Evolutionary conservation across 2,329 filamentous ascomycete genomes (phyloP), one percentile per base, ranked within the genome.

Genomic region (Niveomyces coronatus): DNA sequence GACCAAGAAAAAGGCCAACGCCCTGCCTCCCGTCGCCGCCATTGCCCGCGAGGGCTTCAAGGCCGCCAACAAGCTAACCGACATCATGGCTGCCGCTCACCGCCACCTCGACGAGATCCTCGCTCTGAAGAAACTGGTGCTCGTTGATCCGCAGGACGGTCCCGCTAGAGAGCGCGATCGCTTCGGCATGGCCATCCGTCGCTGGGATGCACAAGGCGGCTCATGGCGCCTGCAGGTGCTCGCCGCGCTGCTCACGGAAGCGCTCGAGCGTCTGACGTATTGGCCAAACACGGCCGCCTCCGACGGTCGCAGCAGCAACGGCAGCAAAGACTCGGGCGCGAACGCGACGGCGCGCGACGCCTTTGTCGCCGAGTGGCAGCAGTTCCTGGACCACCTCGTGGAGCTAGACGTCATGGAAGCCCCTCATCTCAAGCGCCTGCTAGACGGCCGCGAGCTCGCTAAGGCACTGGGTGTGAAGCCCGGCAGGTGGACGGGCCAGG

Each of bases 401-500:
- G 57, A 67, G 31, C 55, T 79, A 23, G 69, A 77, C 43, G 56
- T 80, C 9, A 64, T 75, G 49, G 68, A 79, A 36, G 74, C 68
- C 0, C 66, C 74, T 2, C 63, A 70, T 2, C 54, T 82, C 24
- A 77, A 74, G 49, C 70, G 71, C 5, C 62, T 85, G 17, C 65
- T 94, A 23, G 84, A 93, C 52, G 89, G 91, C 13, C 82, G 74
- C 27, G 66, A 80, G 37, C 70, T 96, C 15, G 74, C 77, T 14
- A 70, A 77, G 44, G 76, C 74, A 4, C 66, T 96, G 4, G 75
- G 71, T 0, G 62, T 71, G n/a, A 78, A 76, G 45, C 80, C 84
- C 0, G 86, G 85, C 1, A 78, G 68, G n/a, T 96, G 89, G 89
- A 82, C 93, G 71, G 76, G 76, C 38, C 69, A 71, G 31, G 87